Evolutionary conservation across 768 basidiomycete species (phyloP), one percentile per base, ranked within the genome.

Genomic region (Mycena galopus): DNA sequence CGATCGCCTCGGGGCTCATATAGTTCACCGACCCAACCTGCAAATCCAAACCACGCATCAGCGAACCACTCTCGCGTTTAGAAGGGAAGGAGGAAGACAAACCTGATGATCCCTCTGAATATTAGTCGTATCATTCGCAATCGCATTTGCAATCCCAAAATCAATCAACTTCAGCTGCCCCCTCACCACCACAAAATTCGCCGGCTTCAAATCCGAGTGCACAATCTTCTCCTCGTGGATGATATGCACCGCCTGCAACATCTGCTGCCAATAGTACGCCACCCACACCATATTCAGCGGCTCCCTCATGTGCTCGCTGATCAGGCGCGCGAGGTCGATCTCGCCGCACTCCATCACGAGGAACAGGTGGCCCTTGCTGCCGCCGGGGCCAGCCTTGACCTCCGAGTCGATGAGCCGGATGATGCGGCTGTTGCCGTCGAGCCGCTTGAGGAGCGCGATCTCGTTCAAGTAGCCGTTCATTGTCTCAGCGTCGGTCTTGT

Each of bases 161-260:
- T 99, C 97, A 75, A 99, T 99, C 73, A 99, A 85, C 87, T 99
- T 99, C 67, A 99, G 86, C 75, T 96, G 93, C 7, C 97, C 97
- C 69, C 93, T 92, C 67, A 99, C 97, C 33, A 99, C 87, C 25
- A 99, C 97, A 75, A 99, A 99, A 82, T 99, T 99, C 4, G 98
- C 97, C 8, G 97, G 97, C 80, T 99, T 99, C 66, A 99, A 87
- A 82, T 99, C 97, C 23, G 97, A 97, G 82, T 99, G 97, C 3
- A 99, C 97, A 72, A 99, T 98, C 83, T 97, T 97, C 84, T 98
- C 96, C 74, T 97, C 95, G 78, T 99, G 97, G 64, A 98, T 97
- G 66, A 98, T 93, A 69, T 98, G 94, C n/a, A 99, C 97, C 0
- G 97, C 97, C 86, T 98, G 93, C 59, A 99, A 84, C 96, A 99